Percentiles rank a stretch among this genome's conserved stretches.
These are phyloP conservation scores for Neurospora sp. DNA, from an alignment of 495 filamentous ascomycete species.

Conservation along the genomic window DNA sequence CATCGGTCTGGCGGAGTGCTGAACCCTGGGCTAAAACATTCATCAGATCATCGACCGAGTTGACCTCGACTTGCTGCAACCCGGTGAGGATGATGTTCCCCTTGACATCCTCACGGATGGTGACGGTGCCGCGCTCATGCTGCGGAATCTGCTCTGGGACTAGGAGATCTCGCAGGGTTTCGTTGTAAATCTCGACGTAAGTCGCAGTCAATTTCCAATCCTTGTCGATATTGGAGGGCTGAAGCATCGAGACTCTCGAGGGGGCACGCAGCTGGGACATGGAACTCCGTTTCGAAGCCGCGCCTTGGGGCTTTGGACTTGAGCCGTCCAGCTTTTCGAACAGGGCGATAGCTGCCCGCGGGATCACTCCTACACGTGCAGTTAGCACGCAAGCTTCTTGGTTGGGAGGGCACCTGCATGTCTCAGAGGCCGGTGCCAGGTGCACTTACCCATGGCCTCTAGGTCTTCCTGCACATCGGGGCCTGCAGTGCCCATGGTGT, in stretches of 20 bases:
- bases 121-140: slow-evolving; percentile 63
- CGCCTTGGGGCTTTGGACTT: not conserved
- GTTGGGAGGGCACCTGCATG: not conserved
- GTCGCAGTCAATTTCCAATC: slow-evolving; percentile 92
- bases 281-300: slow-evolving; percentile 39
- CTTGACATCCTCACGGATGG: slow-evolving; percentile 89
- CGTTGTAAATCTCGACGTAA: slow-evolving; percentile 99
- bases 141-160: slow-evolving; percentile 61
- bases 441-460: slow-evolving; percentile 67
- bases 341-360: slow-evolving; percentile 74
- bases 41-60: slow-evolving; percentile 86
- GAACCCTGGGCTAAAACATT: slow-evolving; percentile 85
- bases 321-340: slow-evolving; percentile 77
- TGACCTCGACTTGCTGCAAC: slow-evolving; percentile 77
- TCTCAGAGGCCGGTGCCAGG: slow-evolving; percentile 2
- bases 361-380: slow-evolving; percentile 67
- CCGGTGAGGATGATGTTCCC: slow-evolving; percentile 92
- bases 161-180: slow-evolving; percentile 84
- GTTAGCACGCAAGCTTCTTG: slow-evolving; percentile 3
- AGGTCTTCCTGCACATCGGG: slow-evolving; percentile 69
- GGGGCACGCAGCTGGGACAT: slow-evolving; percentile 77
- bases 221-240: slow-evolving; percentile 48
- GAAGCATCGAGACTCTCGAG: slow-evolving; percentile 60
- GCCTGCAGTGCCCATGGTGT: slow-evolving; percentile 96
- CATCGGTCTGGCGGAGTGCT: slow-evolving; percentile 90